phyloP scores from a whole-genome alignment of 768 basidiomycete species.

The Collybia nuda region DNA sequence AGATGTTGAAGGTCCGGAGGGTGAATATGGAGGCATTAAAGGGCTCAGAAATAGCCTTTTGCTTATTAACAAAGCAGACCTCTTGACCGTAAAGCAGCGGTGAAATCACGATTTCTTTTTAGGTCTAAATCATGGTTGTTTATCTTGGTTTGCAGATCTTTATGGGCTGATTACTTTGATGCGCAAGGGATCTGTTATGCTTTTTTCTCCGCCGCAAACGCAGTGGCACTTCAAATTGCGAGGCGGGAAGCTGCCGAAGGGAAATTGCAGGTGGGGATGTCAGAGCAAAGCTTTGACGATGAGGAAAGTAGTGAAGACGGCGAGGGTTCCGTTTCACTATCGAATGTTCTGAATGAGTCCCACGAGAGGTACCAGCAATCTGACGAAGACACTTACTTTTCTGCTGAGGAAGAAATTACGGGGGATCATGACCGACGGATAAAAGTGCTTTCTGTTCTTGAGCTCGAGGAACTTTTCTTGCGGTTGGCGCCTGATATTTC shows the following conservation, averaged over 20 bases:
- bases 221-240: conserved; percentile 79
- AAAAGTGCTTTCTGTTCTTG: conserved; percentile 78
- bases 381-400: conserved; percentile 41
- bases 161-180: conserved; percentile 95
- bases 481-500: conserved; percentile 68
- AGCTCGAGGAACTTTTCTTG: conserved; percentile 84
- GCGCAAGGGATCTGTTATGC: conserved; percentile 72
- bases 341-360: background rate
- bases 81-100: conserved; percentile 87
- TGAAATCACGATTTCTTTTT: conserved; percentile 23
- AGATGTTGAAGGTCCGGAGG: conserved; percentile 83
- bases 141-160: conserved; percentile 42
- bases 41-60: conserved; percentile 76
- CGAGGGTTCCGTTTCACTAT: background rate
- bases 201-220: conserved; percentile 92
- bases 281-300: background rate
- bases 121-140: background rate
- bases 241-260: conserved; percentile 47
- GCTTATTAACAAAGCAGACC: conserved; percentile 94
- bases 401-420: conserved; percentile 51
- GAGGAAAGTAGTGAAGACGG: conserved; percentile 6
- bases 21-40: conserved; percentile 73
- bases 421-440: conserved; percentile 64
- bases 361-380: background rate
- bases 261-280: conserved; percentile 14